These are phyloP conservation scores for Cladobotryum protrusum DNA, from an alignment of 2,329 filamentous ascomycete species.

Conservation along the genomic window DNA sequence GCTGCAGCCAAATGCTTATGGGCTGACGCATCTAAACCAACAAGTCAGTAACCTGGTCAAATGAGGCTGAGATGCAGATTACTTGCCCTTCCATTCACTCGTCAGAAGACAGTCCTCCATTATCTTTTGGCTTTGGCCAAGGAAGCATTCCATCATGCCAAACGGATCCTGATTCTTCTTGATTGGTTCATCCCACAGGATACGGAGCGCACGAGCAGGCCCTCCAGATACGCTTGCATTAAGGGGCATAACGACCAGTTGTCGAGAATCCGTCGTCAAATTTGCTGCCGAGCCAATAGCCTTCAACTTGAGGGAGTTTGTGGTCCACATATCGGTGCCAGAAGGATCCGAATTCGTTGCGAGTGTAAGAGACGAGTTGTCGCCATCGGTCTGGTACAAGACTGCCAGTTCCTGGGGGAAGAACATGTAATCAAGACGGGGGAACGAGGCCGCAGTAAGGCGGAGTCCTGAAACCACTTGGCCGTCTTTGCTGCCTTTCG, in stretches of 20 bases:
- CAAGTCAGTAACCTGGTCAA: background rate
- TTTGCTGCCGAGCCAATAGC: background rate
- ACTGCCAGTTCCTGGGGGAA: background rate
- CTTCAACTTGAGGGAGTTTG: background rate
- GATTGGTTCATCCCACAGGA: background rate
- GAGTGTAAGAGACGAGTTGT: background rate
- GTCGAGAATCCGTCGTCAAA: background rate
- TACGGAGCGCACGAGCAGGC: background rate
- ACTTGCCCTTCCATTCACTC: background rate
- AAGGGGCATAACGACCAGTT: background rate
- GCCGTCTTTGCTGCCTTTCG: background rate
- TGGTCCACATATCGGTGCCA: background rate
- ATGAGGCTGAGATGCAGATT: background rate
- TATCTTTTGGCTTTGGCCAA: background rate
- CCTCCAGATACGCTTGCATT: background rate
- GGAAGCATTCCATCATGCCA: background rate
- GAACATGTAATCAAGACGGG: too few relatives aligned
- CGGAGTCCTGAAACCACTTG: background rate
- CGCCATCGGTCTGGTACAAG: background rate
- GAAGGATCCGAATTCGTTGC: background rate
- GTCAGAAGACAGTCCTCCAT: background rate
- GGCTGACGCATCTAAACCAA: background rate
- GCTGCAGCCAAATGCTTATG: background rate
- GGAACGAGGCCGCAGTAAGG: background rate
- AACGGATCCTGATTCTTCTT: background rate